Evolutionary conservation across 768 basidiomycete genomes (phyloP), one percentile per base, ranked within the genome.

Genomic region (Lactarius sp.): DNA sequence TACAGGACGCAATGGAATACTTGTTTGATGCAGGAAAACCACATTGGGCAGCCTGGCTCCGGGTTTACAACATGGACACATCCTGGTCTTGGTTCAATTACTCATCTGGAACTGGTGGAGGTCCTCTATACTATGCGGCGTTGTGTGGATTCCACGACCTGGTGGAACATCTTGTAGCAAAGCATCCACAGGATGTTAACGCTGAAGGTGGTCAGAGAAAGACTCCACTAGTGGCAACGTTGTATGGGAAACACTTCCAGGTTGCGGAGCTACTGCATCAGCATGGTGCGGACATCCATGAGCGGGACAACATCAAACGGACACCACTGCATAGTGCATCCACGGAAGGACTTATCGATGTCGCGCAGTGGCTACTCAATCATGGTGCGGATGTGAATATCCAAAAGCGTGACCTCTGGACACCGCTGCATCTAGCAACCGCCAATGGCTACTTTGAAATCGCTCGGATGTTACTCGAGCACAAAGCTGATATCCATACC

Each of bases 71-170:
- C 4, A 22, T 44, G 5, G 51, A 60, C 31, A 5, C 1, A 52
- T 13, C 0, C 13, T 42, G 50, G 41, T 2, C 0, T 0, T 22
- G 5, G 6, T 22, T 44, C 51, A 0, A 7, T 1, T 39, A 5
- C 20, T 4, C 10, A 4, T 0, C 2, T 2, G 0, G 2, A 27
- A 2, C 6, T n/a, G 14, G 13, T 14, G 31, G 7, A 20, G 8
- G 13, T 5, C 51, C 59, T 14, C 27, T 57, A n/a, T 63, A 63
- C 34, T 63, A 47, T 13, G 22, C 62, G 0, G 22, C 62, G 0
- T 27, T 63, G 13, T 57, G 56, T 9, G 56, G 62, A 20, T 52
- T 63, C 42, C 39, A 20, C 5, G 44, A 31, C 22, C 8, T 58
- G 14, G 12, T 9, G 2, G 8, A n/a, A 33, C 27, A 37, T 10